Base-by-base conservation (phyloP, 1,284 basidiomycete species). In the Ustilago cynodontis region DNA sequence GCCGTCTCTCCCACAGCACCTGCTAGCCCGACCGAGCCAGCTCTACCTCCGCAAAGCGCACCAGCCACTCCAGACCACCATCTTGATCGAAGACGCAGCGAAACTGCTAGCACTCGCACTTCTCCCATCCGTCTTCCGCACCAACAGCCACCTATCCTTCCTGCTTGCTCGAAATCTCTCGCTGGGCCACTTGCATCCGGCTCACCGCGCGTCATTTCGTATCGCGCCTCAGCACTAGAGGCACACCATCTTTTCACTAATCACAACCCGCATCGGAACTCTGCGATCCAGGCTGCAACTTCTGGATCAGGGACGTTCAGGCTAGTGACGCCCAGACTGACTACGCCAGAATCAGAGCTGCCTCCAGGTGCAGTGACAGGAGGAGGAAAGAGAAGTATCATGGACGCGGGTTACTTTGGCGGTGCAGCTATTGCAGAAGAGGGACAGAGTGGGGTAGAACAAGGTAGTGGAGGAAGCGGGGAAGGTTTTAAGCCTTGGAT, bases 241-340 rank as follows among this genome's bases (percentile, higher is more conserved):
- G 71, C 74, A 7, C 74, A 77, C 20, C 70, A 67, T 29, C 58
- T 79, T 7, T 77, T 79, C 26, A 58, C 63, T 39, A 61, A 39
- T 22, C 57, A 73, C 55, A 10, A 35, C 31, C 59, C 68, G 24
- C 69, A 43, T 43, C 18, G 59, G 14, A 55, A 47, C 20, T 65
- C 80, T 20, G 78, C 78, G 52, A 79, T 82, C 22, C 81, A 82
- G 31, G 80, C 80, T 16, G 81, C 81, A 10, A 82, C 81, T 10
- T 78, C 78, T 9, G 81, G 81, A 0, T 68, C 75, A 14, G 81
- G 80, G 10, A 81, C 80, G 9, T 81, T 82, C 47, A 58, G 81
- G n/a, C 53, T 82, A 3, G 67, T 76, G 16, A 77, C 81, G 16
- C 81, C 81, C 14, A 63, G 78, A 26, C 39, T 82, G 45, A 82